Conservation (phyloP, 2,329 filamentous ascomycete species). For the Madurella mycetomatis region DNA sequence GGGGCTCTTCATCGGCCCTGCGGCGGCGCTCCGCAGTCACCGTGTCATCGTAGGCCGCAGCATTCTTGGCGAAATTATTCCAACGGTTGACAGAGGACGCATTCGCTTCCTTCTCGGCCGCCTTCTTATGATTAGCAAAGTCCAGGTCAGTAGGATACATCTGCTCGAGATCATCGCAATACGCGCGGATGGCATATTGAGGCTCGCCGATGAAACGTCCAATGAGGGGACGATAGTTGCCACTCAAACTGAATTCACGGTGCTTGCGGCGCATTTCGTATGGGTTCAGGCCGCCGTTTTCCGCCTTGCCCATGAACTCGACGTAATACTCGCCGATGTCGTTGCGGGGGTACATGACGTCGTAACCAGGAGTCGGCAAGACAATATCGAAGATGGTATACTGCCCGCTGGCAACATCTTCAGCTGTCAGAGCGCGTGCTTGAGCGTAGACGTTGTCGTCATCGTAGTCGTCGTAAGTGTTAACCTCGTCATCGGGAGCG, state of each 20-base stretch:
- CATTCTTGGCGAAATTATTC: constrained; percentile 21
- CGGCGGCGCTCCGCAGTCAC: constrained; percentile 28
- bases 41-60: constrained; percentile 19
- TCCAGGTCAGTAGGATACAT: constrained; percentile 87
- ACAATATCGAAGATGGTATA: constrained; percentile 86
- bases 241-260: constrained; percentile 83
- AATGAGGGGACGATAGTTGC: constrained; percentile 82
- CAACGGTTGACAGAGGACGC: constrained; percentile 14
- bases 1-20: constrained; percentile 28
- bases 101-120: constrained; percentile 24
- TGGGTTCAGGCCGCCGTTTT: constrained; percentile 76
- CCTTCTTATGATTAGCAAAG: constrained; percentile 46
- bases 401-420: constrained; percentile 71
- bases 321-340: constrained; percentile 78
- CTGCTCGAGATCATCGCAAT: constrained; percentile 69
- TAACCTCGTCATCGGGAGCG: constrained; percentile 45
- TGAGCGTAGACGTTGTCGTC: constrained; percentile 44
- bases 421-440: constrained; percentile 67
- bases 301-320: constrained; percentile 75
- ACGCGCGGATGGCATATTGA: constrained; percentile 65
- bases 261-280: constrained; percentile 80
- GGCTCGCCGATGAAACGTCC: constrained; percentile 63
- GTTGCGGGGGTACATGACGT: constrained; percentile 82
- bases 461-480: constrained; percentile 45
- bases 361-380: constrained; percentile 86